These are phyloP conservation scores for Chaetomium tenue DNA, from an alignment of 495 filamentous ascomycete genomes.

Conservation along the genomic window DNA sequence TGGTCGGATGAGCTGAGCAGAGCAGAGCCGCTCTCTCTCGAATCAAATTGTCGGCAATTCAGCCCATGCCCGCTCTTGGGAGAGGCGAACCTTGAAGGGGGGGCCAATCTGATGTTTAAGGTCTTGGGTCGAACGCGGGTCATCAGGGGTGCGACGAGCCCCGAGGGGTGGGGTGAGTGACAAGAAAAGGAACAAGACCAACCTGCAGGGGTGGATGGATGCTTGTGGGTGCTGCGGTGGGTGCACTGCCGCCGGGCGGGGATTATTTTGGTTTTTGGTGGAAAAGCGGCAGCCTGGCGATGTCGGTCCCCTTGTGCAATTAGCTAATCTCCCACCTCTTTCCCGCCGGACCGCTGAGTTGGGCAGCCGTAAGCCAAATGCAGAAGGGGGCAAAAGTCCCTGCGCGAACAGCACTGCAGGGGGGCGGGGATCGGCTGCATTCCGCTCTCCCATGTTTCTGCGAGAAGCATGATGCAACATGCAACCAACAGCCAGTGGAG, in stretches of 20 bases:
- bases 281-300: conserved; percentile 37
- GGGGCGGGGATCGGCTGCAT: neutral
- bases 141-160: conserved; percentile 8
- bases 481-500: neutral
- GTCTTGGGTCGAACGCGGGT: conserved; percentile 2
- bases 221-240: conserved; percentile 11
- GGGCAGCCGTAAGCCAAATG: neutral
- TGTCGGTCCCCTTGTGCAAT: conserved; percentile 12
- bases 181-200: conserved; percentile 13
- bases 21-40: conserved; percentile 13
- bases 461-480: neutral
- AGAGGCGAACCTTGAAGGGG: conserved; percentile 6
- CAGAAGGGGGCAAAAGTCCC: conserved; percentile 9
- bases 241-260: conserved; percentile 32
- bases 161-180: conserved; percentile 12
- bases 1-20: conserved; percentile 4
- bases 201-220: conserved; percentile 5
- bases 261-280: conserved; percentile 30
- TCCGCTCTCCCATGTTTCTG: neutral
- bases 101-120: conserved; percentile 20
- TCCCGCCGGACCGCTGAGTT: neutral
- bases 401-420: neutral
- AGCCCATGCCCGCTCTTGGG: neutral
- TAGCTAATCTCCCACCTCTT: conserved; percentile 15
- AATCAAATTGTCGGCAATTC: conserved; percentile 10